Conservation (phyloP, 352 stramenopile species). For the Phytophthora brassicae region DNA sequence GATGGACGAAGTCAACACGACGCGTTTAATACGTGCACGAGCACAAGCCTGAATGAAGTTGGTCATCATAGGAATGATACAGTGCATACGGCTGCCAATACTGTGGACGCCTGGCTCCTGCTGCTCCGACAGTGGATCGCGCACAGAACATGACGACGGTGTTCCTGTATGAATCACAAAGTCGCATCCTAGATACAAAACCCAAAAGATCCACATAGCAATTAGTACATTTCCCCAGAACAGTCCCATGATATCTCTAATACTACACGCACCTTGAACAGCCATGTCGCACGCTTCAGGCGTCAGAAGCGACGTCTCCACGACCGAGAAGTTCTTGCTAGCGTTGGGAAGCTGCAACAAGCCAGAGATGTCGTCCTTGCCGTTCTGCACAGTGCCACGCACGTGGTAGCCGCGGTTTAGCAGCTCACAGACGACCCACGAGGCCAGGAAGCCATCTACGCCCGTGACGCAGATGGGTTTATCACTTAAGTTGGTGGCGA, state of each 20-base stretch:
- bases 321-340: constrained; percentile 81
- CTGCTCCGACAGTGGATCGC: constrained; percentile 83
- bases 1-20: constrained; percentile 86
- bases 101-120: constrained; percentile 85
- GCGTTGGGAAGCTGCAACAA: constrained; percentile 69
- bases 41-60: constrained; percentile 90
- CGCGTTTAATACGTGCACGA: constrained; percentile 74
- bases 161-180: constrained; percentile 91
- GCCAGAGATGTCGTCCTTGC: constrained; percentile 83
- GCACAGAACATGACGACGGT: constrained; percentile 84
- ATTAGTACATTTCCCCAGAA: neutral
- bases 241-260: no score
- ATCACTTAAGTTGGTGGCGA: constrained; percentile 68
- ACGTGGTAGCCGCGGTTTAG: constrained; percentile 78
- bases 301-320: constrained; percentile 87
- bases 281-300: constrained; percentile 86
- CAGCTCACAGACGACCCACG: constrained; percentile 86
- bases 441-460: constrained; percentile 83
- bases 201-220: constrained; percentile 1
- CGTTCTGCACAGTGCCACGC: constrained; percentile 84
- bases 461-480: constrained; percentile 88
- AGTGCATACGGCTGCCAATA: constrained; percentile 90
- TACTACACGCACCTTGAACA: constrained; percentile 74
- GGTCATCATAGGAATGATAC: constrained; percentile 92
- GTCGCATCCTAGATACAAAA: constrained; percentile 51